Conservation (phyloP, 495 filamentous ascomycete genomes). For the Talaromyces proteolyticus region DNA sequence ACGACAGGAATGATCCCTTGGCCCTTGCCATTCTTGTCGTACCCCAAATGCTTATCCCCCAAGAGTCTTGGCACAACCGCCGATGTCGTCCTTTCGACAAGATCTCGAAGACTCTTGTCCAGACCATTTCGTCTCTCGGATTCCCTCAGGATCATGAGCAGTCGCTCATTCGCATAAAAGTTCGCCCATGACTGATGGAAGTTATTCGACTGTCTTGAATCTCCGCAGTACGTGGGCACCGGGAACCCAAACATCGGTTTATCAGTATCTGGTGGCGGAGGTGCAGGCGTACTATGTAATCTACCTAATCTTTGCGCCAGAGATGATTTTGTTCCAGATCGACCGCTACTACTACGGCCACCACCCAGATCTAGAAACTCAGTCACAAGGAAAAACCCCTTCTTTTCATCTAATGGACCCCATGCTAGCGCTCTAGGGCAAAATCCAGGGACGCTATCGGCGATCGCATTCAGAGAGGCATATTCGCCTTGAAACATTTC, state of each 20-base stretch:
- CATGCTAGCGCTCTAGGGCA: constrained; percentile 68
- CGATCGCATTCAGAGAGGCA: constrained; percentile 75
- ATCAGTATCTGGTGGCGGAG: constrained; percentile 20
- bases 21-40: constrained; percentile 33
- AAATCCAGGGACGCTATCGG: constrained; percentile 61
- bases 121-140: constrained; percentile 55
- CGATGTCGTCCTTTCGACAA: constrained; percentile 57
- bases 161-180: constrained; percentile 72
- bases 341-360: constrained; percentile 22
- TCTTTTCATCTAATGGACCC: constrained; percentile 45
- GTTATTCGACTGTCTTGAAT: constrained; percentile 72
- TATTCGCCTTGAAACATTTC: constrained; percentile 86
- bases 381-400: constrained; percentile 66
- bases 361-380: constrained; percentile 67
- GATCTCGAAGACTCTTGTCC: constrained; percentile 51
- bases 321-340: constrained; percentile 24
- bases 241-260: constrained; percentile 71
- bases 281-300: constrained; percentile 73
- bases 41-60: constrained; percentile 58
- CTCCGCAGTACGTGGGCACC: constrained; percentile 77
- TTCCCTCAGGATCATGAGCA: constrained; percentile 55
- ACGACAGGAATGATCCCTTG: constrained; percentile 62
- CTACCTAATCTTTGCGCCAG: constrained; percentile 72
- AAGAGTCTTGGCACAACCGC: constrained; percentile 69
- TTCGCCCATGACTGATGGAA: constrained; percentile 68